phyloP scores from a whole-genome alignment of 768 basidiomycete species.

The Suillus occidentalis region DNA sequence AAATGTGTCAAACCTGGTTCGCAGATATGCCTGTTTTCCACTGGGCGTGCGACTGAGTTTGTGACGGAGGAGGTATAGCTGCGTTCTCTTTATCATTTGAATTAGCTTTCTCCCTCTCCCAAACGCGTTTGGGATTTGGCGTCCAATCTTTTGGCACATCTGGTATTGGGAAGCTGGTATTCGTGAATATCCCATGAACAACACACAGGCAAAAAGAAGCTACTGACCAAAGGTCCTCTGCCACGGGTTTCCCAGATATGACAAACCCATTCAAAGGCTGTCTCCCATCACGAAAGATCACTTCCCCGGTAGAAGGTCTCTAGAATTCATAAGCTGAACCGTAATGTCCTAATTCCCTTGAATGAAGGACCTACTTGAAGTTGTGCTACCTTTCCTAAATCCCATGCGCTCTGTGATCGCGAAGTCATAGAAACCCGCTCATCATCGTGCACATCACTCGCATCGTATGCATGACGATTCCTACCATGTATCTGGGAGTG shows the following conservation, averaged over 20 bases:
- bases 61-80: slow-evolving; percentile 23
- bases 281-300: slow-evolving; percentile 71
- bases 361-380: slow-evolving; percentile 10
- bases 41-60: slow-evolving; percentile 39
- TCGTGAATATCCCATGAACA: not conserved
- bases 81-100: slow-evolving; percentile 46
- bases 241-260: slow-evolving; percentile 62
- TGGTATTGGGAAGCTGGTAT: slow-evolving; percentile 75
- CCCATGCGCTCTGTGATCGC: slow-evolving; percentile 17
- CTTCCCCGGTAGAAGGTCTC: slow-evolving; percentile 13
- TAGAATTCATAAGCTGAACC: slow-evolving; percentile 22
- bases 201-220: slow-evolving; percentile 2
- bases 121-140: slow-evolving; percentile 80
- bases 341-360: not conserved
- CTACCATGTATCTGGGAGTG: slow-evolving; percentile 34
- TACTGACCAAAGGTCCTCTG: slow-evolving; percentile 68
- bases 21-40: slow-evolving; percentile 67
- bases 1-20: slow-evolving; percentile 57
- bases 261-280: slow-evolving; percentile 76
- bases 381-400: not conserved
- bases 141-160: slow-evolving; percentile 83
- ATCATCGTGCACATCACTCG: slow-evolving; percentile 62
- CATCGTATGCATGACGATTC: slow-evolving; percentile 65
- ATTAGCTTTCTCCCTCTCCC: slow-evolving; percentile 48
- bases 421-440: slow-evolving; percentile 47